Conservation (phyloP, 2,329 filamentous ascomycete species). For the Aureobasidium lini region DNA sequence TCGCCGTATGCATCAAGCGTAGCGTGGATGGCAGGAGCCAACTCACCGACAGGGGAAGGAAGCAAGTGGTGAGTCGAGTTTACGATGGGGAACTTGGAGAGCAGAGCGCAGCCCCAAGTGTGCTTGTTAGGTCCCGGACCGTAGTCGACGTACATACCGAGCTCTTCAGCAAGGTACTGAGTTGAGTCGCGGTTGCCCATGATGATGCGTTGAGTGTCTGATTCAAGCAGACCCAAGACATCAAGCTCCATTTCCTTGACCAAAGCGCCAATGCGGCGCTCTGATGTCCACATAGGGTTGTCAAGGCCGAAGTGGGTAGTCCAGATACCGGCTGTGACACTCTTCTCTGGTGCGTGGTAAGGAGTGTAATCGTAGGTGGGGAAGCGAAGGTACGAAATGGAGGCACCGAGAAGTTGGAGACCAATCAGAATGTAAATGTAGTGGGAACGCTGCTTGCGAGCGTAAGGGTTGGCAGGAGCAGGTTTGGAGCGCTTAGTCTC, state of each 20-base stretch:
- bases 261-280: conserved; percentile 73
- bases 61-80: conserved; percentile 95
- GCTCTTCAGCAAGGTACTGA: conserved; percentile 87
- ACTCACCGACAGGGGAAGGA: conserved; percentile 85
- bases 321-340: conserved; percentile 94
- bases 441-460: conserved; percentile 53
- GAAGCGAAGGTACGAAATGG: conserved; percentile 81
- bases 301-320: conserved; percentile 97
- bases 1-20: conserved; percentile 89
- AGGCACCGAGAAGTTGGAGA: conserved; percentile 72
- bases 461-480: conserved; percentile 35
- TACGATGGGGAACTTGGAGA: conserved; percentile 95
- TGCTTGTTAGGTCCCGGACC: conserved; percentile 98
- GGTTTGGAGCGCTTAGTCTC: conserved; percentile 33
- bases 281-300: conserved; percentile 98
- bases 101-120: conserved; percentile 87
- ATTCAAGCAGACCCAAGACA: conserved; percentile 88
- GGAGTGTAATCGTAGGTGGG: conserved; percentile 86
- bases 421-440: conserved; percentile 64
- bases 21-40: conserved; percentile 94
- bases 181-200: conserved; percentile 98
- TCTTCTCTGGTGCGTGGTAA: conserved; percentile 78
- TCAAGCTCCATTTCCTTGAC: conserved; percentile 79
- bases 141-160: conserved; percentile 98
- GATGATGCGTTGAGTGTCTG: conserved; percentile 92